Evolutionary conservation across 2,329 filamentous ascomycete genomes (phyloP).

Genomic region (Pseudogymnoascus sp.): DNA sequence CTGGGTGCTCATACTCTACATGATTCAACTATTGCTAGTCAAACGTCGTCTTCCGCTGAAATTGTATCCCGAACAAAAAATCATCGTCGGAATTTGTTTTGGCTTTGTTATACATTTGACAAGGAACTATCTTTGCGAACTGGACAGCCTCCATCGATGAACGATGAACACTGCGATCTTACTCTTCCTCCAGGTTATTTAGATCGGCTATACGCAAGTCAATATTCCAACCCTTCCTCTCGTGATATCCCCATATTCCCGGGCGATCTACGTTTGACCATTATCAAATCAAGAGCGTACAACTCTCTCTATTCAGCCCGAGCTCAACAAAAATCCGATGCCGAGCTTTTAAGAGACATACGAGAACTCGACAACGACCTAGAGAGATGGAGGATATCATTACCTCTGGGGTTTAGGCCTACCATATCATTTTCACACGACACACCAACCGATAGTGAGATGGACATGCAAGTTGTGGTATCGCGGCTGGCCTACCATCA

Average conservation of each 20-base stretch:
- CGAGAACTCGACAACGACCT: conserved; percentile 48
- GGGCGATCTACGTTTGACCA: conserved; percentile 39
- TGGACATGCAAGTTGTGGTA: conserved; percentile 39
- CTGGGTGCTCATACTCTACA: background rate
- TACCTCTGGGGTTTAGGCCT: conserved; percentile 38
- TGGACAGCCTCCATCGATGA: conserved; percentile 42
- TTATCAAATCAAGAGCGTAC: conserved; percentile 43
- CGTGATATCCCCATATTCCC: conserved; percentile 28
- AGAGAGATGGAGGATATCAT: conserved; percentile 43
- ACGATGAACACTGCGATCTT: conserved; percentile 44
- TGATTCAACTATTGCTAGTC: background rate
- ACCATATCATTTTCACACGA: conserved; percentile 35
- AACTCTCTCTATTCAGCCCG: conserved; percentile 41
- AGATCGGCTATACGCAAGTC: conserved; percentile 19
- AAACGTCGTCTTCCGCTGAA: background rate
- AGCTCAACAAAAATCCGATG: conserved; percentile 41
- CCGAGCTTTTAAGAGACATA: conserved; percentile 45
- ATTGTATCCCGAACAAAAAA: conserved; percentile 13
- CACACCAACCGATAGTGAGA: conserved; percentile 22
- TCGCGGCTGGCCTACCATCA: conserved; percentile 47
- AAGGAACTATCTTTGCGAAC: conserved; percentile 47
- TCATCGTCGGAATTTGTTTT: conserved; percentile 38
- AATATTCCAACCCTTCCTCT: background rate
- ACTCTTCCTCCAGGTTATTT: conserved; percentile 37
- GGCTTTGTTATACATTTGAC: conserved; percentile 46